Evolutionary conservation across 2,329 filamentous ascomycete species (phyloP).

Genomic region (Rhexocercosporidium sp.): DNA sequence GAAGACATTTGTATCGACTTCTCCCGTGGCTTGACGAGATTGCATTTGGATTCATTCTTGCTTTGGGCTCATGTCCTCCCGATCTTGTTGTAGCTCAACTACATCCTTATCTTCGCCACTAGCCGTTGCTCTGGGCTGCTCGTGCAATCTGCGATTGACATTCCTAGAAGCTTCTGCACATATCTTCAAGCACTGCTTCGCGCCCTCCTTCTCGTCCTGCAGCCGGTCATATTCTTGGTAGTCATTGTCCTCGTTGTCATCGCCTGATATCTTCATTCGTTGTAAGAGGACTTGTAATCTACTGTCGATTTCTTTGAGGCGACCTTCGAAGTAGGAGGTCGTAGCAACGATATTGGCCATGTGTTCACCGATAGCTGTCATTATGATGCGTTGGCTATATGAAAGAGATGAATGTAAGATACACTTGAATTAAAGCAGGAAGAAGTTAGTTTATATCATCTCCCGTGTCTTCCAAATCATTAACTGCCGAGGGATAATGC

Average conservation of each 20-base stretch:
- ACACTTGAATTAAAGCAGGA: not conserved
- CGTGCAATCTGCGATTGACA: not conserved
- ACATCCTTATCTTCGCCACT: not conserved
- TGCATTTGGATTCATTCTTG: not conserved
- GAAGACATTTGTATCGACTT: slow-evolving; percentile 1
- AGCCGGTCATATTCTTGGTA: not conserved
- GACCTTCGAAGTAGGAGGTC: not conserved
- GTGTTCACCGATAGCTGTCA: not conserved
- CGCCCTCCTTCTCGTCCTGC: not conserved
- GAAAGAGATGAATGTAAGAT: not conserved
- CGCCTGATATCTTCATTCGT: not conserved
- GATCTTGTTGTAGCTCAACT: not conserved
- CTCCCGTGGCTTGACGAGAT: not conserved
- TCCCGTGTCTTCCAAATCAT: not conserved
- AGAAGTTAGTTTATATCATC: not conserved
- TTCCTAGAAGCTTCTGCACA: too few relatives aligned
- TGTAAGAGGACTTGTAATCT: not conserved
- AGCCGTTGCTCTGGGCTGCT: not conserved
- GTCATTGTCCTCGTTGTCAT: not conserved
- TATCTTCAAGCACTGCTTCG: slow-evolving; percentile 6
- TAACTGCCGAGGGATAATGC: too few relatives aligned
- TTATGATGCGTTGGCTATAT: not conserved
- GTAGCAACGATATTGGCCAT: not conserved
- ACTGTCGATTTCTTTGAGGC: not conserved
- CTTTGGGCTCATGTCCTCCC: not conserved